Conservation (phyloP, 257 asterid species). For the Solanum etuberosum region DNA sequence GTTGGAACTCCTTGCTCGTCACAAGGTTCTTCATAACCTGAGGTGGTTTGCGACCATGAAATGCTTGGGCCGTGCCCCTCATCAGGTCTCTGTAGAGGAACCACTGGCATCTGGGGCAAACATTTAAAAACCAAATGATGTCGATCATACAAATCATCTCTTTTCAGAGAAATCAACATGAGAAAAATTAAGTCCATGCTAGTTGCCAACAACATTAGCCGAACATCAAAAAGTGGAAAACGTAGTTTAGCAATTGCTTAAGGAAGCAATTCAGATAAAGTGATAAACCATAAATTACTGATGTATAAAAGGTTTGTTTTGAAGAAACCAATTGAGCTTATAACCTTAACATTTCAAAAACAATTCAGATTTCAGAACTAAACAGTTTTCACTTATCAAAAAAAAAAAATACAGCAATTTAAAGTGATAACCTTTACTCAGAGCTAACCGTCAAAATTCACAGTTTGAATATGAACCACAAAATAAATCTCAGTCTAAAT, state of each 20-base stretch:
- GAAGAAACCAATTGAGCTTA: background rate
- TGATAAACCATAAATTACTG: background rate
- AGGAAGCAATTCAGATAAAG: background rate
- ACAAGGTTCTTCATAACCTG: conserved; percentile 44
- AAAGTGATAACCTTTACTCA: background rate
- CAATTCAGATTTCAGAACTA: background rate
- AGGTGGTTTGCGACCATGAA: conserved; percentile 68
- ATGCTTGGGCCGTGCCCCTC: conserved; percentile 63
- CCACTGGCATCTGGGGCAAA: conserved; percentile 65
- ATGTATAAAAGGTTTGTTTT: background rate
- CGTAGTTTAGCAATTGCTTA: background rate
- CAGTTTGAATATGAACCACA: background rate
- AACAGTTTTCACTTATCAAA: background rate
- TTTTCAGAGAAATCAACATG: background rate
- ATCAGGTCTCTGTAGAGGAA: conserved; percentile 83
- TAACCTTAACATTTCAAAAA: background rate
- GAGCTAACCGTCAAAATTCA: background rate
- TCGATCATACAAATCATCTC: background rate
- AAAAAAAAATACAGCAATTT: background rate
- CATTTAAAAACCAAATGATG: background rate
- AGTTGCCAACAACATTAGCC: background rate
- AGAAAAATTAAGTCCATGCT: background rate
- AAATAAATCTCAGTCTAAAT: background rate
- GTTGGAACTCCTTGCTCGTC: conserved; percentile 82
- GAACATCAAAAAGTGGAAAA: background rate